These are phyloP conservation scores for Penicillium odoratum DNA, from an alignment of 495 filamentous ascomycete genomes.

Conservation along the genomic window DNA sequence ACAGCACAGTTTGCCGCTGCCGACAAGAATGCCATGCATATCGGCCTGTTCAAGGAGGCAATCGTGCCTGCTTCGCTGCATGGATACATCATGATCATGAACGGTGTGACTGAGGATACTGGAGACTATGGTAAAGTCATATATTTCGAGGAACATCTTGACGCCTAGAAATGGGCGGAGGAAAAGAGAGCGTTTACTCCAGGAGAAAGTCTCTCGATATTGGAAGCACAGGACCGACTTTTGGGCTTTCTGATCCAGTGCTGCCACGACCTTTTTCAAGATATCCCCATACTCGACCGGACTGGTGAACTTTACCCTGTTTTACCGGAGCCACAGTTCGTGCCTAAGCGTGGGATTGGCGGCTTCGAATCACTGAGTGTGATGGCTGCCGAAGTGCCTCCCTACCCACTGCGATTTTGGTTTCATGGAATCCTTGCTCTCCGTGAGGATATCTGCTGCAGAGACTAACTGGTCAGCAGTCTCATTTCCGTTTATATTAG, in stretches of 20 bases:
- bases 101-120: background rate
- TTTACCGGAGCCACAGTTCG: background rate
- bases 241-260: constrained; percentile 49
- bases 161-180: background rate
- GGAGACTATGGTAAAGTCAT: background rate
- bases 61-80: background rate
- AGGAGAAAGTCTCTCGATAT: constrained; percentile 43
- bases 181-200: constrained; percentile 29
- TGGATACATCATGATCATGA: background rate
- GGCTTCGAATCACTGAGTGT: background rate
- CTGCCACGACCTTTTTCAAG: constrained; percentile 21
- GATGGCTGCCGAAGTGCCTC: background rate
- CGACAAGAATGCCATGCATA: background rate
- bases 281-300: background rate
- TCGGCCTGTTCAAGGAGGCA: background rate
- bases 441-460: constrained; percentile 34
- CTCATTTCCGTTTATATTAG: too few relatives aligned
- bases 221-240: constrained; percentile 42
- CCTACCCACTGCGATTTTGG: background rate
- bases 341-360: background rate
- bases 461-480: constrained; percentile 12
- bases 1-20: background rate
- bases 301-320: background rate
- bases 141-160: background rate
- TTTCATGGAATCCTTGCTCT: constrained; percentile 27